Evolutionary conservation across 139 green algal genomes (phyloP).

Genomic region (Tetradesmus lagerheimii): DNA sequence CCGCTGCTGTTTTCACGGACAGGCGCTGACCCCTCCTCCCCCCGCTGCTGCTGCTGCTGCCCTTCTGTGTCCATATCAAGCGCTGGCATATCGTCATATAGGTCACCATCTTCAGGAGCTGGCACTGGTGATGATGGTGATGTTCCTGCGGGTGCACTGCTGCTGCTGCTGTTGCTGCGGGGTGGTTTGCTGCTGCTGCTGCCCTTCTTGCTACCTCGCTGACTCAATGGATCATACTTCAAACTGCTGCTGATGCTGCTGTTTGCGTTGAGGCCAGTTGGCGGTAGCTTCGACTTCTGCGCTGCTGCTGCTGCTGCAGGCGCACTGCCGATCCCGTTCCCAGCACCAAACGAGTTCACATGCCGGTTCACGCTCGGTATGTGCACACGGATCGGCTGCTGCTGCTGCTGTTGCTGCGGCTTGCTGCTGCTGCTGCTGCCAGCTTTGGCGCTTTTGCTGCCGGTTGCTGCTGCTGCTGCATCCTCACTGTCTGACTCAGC

Average conservation of each 20-base stretch:
- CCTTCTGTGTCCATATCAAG: background rate
- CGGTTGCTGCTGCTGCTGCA: background rate
- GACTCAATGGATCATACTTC: background rate
- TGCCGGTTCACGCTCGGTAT: background rate
- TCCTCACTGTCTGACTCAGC: background rate
- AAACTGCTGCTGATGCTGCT: background rate
- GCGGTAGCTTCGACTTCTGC: background rate
- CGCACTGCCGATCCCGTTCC: background rate
- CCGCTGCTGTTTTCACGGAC: background rate
- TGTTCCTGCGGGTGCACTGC: background rate
- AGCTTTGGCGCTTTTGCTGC: constrained; percentile 26
- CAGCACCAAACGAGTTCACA: background rate
- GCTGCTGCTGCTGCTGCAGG: constrained; percentile 6
- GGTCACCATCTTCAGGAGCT: background rate
- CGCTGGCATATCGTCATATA: background rate
- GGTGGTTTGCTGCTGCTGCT: background rate
- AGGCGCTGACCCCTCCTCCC: background rate
- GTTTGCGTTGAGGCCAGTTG: background rate
- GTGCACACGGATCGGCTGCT: background rate
- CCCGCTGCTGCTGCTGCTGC: constrained; percentile 8
- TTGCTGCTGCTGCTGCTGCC: constrained; percentile 16
- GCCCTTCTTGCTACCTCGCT: background rate
- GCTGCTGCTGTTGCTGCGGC: background rate
- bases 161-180: background rate
- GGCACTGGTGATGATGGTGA: no score